Base-by-base conservation (phyloP, 2,329 filamentous ascomycete species). In the Arachnomyces sp. region DNA sequence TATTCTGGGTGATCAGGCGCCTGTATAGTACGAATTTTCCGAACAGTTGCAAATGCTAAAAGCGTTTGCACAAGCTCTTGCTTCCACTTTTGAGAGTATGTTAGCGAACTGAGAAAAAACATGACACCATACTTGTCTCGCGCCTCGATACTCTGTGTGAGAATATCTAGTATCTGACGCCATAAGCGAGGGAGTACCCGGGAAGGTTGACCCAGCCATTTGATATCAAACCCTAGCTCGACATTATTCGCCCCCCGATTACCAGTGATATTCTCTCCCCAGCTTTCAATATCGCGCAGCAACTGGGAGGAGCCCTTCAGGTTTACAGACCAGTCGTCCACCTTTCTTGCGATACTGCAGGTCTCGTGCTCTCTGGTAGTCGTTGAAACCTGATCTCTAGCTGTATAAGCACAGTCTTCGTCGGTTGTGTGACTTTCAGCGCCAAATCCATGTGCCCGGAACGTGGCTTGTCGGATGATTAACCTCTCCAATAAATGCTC, bases 41-140 rank as follows among this genome's bases (percentile, higher is more conserved):
- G 43, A 2, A 49, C 39, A 7, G 50, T 55, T 12, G 55, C 51
- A 36, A 61, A 52, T 14, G 57, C 54, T 7, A 63, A 43, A 4
- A 64, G 45, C 1, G 56, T 53, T 17, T 55, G 48, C 18, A 59
- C 38, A 9, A 61, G 28, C n/a, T 44, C 30, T 16, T 43, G 28
- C 3, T 58, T 43, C 5, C 44, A 46, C 7, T 52, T 16, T 18
- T 44, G 30, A 0, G 50, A 49, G 38, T 49, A 59, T 7, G 51
- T 30, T 2, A 62, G 34, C 2, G 52, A 53, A 3, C 49, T 45
- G 7, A 63, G 44, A 12, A 52, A 45, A 2, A 58, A 44, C 46
- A 60, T 56, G 11, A 62, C 39, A 7, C 42, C 46, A 31, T 52
- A 58, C 32, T 47, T 56, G 33, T 53, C 50, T 34, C 33, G 28